Conservation (phyloP, 257 asterid species). For the Prunella vulgaris region DNA sequence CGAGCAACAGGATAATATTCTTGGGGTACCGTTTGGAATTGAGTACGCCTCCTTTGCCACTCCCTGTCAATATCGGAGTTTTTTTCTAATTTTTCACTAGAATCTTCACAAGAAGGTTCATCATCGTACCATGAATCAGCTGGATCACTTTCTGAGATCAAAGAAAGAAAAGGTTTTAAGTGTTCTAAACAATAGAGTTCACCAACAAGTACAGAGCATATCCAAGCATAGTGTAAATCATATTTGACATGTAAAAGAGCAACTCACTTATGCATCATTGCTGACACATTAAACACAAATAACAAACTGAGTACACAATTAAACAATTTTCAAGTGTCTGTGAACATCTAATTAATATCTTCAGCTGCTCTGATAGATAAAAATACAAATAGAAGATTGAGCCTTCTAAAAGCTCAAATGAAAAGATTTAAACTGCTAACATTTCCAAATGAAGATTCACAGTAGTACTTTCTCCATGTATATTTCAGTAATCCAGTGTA, state of each 20-base stretch:
- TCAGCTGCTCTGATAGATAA: not conserved
- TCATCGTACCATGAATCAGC: slow-evolving; percentile 65
- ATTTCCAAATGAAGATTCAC: not conserved
- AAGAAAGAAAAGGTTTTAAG: not conserved
- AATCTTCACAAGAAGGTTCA: slow-evolving; percentile 37
- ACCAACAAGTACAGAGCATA: not conserved
- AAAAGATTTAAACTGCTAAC: not conserved
- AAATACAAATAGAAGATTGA: not conserved
- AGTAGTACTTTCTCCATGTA: not conserved
- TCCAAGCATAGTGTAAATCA: not conserved
- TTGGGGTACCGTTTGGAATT: slow-evolving; percentile 69
- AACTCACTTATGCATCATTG: not conserved
- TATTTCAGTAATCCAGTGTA: not conserved
- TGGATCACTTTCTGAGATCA: slow-evolving; percentile 38
- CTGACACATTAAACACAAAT: not conserved
- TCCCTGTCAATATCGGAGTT: slow-evolving; percentile 63
- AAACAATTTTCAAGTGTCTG: not conserved
- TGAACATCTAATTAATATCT: not conserved
- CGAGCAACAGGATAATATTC: not conserved
- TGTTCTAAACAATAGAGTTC: not conserved
- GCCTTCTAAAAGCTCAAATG: not conserved
- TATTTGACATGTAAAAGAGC: not conserved
- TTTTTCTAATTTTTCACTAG: slow-evolving; percentile 27
- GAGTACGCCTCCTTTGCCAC: slow-evolving; percentile 64
- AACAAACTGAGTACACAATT: not conserved